Base-by-base conservation (phyloP, 23 red algal species). In the Agarophyton chilense region DNA sequence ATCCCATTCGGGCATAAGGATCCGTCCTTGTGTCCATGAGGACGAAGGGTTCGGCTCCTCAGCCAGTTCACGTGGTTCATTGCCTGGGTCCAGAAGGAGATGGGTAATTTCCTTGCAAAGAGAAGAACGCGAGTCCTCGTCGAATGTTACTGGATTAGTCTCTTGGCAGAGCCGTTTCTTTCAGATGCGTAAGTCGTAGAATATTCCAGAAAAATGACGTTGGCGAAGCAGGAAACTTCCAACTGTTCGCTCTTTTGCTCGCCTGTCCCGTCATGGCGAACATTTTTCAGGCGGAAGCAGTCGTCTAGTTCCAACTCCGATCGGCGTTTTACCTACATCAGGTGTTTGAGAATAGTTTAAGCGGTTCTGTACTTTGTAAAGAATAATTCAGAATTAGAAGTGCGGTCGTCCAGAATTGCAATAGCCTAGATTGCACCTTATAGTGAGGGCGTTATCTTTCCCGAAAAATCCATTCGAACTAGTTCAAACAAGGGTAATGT, bases 221-320 rank as follows among this genome's bases (percentile, higher is more conserved):
- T 73, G 0, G 21, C 24, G 36, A 62, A 3, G 2, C 10, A 6
- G 65, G 75, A 61, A 0, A 18, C 46, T 21, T 5, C 3, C 22
- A 79, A 39, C 34, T 33, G 13, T 38, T 77, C 4, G 35, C 72
- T 53, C 40, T 77, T 77, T 5, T 87, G 56, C 33, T 73, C 64
- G 7, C 61, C 83, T 33, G 83, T 65, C 14, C 65, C 64, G n/a
- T 87, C 62, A 6, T 75, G 51, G 34, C 83, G 64, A 2, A 87
- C 2, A 39, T 5, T 54, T 21, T 35, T 52, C 3, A 87, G 60
- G 3, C 65, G 43, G 34, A 53, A 66, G 25, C 25, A 66, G 61
- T 66, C 25, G 55, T 83, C 51, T 0, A 83, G 58, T 22, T 83
- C 79, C 2, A 66, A n/a, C 25, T 66, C 61, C 6, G 25, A 66